Percentiles rank a stretch among this genome's conserved stretches.
Conservation (phyloP, 2,329 filamentous ascomycete species). For the Aureobasidium sp. region DNA sequence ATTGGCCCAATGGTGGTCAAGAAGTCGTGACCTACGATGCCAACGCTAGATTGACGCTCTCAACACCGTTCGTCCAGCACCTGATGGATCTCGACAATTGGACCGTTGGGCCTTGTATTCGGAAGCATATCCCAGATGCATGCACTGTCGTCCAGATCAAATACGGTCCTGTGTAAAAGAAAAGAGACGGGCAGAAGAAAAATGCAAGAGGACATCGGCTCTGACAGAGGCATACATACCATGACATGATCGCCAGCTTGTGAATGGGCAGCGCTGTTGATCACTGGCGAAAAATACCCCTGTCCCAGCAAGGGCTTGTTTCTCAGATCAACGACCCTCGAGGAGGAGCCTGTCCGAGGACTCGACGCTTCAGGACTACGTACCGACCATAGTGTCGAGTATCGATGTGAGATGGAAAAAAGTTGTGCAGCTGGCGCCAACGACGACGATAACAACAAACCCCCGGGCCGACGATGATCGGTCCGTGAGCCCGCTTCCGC, state of each 20-base stretch:
- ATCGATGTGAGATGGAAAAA: background rate
- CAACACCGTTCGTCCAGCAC: background rate
- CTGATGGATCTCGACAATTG: slow-evolving; percentile 8
- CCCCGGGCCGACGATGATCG: background rate
- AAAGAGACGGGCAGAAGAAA: background rate
- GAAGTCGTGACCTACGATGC: background rate
- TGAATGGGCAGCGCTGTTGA: background rate
- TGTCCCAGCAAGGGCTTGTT: too few relatives aligned
- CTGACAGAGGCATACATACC: background rate
- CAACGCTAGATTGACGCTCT: background rate
- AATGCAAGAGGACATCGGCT: background rate
- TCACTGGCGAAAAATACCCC: background rate
- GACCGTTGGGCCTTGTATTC: slow-evolving; percentile 3
- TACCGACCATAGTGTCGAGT: background rate
- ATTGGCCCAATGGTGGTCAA: background rate
- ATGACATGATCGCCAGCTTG: background rate
- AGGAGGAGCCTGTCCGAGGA: background rate
- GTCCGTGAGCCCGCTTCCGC: background rate
- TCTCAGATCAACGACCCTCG: too few relatives aligned
- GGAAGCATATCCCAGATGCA: slow-evolving; percentile 11
- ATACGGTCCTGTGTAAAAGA: background rate
- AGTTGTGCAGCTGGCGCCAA: background rate
- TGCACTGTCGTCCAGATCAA: slow-evolving; percentile 8
- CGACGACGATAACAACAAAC: background rate
- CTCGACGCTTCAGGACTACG: background rate